These are phyloP conservation scores for Salvia miltiorrhiza DNA, from an alignment of 257 asterid genomes.

Conservation along the genomic window DNA sequence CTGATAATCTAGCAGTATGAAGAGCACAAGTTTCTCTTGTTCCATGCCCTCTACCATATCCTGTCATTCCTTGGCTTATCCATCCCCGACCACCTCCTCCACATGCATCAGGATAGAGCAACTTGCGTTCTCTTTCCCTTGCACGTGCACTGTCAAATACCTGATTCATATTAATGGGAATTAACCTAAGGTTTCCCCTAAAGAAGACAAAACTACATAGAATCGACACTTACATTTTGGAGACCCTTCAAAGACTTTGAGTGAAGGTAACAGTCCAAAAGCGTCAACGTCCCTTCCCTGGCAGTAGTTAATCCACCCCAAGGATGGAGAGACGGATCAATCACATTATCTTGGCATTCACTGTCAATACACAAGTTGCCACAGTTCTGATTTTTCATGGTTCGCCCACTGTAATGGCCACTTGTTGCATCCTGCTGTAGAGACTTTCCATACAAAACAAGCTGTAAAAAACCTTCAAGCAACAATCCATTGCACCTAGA, in stretches of 20 bases:
- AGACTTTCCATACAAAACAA: conserved; percentile 91
- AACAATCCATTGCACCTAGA: conserved; percentile 95
- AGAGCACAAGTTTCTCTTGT: conserved; percentile 97
- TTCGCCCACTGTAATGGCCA: conserved; percentile 31
- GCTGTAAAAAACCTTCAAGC: conserved; percentile 87
- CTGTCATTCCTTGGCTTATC: conserved; percentile 88
- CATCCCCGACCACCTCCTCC: conserved; percentile 99
- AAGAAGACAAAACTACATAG: conserved; percentile 5
- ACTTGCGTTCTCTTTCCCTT: conserved; percentile 89
- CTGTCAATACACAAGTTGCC: conserved; percentile 33
- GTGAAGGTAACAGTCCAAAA: conserved; percentile 71
- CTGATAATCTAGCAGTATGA: conserved; percentile 95
- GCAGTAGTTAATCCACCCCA: conserved; percentile 96
- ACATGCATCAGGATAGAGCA: conserved; percentile 98
- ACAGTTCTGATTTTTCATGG: conserved; percentile 38
- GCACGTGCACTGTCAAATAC: conserved; percentile 93
- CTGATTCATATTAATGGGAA: conserved; percentile 42
- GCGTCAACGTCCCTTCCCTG: conserved; percentile 80
- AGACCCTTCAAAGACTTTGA: conserved; percentile 80
- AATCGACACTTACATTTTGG: conserved; percentile 58
- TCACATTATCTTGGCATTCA: conserved; percentile 62
- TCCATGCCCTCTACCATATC: conserved; percentile 85
- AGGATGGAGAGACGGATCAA: conserved; percentile 91
- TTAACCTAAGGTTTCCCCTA: conserved; percentile 10
- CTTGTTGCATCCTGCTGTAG: conserved; percentile 61